These are phyloP conservation scores for Tetramitus jugosus DNA, from an alignment of 208 protist species.

Conservation along the genomic window DNA sequence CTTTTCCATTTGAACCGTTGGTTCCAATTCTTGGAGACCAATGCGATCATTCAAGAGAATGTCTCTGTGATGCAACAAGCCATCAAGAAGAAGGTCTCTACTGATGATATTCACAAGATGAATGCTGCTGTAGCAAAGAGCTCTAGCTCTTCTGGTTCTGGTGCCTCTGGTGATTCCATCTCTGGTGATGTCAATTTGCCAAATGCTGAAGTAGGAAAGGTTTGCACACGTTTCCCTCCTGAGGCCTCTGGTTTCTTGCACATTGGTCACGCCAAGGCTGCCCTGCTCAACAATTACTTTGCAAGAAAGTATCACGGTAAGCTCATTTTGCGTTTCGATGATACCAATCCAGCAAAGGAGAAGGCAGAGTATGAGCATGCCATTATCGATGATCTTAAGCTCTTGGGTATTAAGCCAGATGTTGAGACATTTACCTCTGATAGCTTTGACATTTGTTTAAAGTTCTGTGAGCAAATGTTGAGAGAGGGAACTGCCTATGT, in stretches of 20 bases:
- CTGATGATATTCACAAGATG: not conserved
- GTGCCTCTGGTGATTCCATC: no score
- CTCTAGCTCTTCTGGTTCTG: not conserved
- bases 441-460: slow-evolving; percentile 87
- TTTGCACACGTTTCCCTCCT: slow-evolving; percentile 92
- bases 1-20: slow-evolving; percentile 1
- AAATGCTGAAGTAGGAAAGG: slow-evolving; percentile 68
- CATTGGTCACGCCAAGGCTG: slow-evolving; percentile 97
- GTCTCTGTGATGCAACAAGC: not conserved
- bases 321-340: slow-evolving; percentile 97
- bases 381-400: slow-evolving; percentile 86
- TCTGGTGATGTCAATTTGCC: not conserved
- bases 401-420: slow-evolving; percentile 77
- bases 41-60: not conserved
- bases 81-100: not conserved
- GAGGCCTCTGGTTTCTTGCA: slow-evolving; percentile 93
- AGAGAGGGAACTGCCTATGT: slow-evolving; percentile 82
- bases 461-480: slow-evolving; percentile 79
- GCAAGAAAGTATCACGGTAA: slow-evolving; percentile 88
- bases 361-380: slow-evolving; percentile 87
- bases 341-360: slow-evolving; percentile 98
- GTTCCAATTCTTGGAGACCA: not conserved
- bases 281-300: slow-evolving; percentile 93
- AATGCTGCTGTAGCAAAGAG: not conserved
- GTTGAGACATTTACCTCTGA: slow-evolving; percentile 83